phyloP scores from a whole-genome alignment of 768 basidiomycete species.

The Termitomyces sp. region DNA sequence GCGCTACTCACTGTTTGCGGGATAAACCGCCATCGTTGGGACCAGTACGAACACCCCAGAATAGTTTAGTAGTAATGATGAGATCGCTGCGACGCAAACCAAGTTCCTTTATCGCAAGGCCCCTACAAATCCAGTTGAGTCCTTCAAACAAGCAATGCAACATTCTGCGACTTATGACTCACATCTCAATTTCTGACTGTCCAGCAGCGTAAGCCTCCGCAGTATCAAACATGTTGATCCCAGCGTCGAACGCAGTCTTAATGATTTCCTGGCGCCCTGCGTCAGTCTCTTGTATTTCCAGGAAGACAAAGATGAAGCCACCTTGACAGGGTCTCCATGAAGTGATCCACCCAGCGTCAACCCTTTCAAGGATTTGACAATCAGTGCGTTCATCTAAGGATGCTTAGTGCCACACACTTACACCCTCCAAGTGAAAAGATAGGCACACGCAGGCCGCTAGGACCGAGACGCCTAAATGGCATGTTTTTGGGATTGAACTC shows the following conservation, averaged over 20 bases:
- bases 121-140: constrained; percentile 25
- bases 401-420: constrained; percentile 14
- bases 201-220: constrained; percentile 66
- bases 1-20: constrained; percentile 46
- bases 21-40: constrained; percentile 54
- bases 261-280: constrained; percentile 59
- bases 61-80: constrained; percentile 74
- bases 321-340: constrained; percentile 67
- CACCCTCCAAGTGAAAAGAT: constrained; percentile 68
- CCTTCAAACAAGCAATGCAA: not conserved
- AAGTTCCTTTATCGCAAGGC: constrained; percentile 71
- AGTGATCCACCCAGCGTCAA: constrained; percentile 62
- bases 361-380: constrained; percentile 20
- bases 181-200: constrained; percentile 73
- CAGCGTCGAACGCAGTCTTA: constrained; percentile 68
- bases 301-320: constrained; percentile 12
- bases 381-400: not conserved
- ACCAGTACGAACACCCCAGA: constrained; percentile 61
- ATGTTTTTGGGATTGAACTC: constrained; percentile 50
- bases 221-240: constrained; percentile 73
- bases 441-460: constrained; percentile 39
- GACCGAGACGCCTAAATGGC: constrained; percentile 54
- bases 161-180: constrained; percentile 6
- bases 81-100: constrained; percentile 60
- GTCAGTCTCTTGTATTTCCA: not conserved